Percentiles rank a stretch among this genome's conserved stretches.
These are phyloP conservation scores for Fraxinus albicans DNA, from an alignment of 305 asterid genomes.

Conservation along the genomic window DNA sequence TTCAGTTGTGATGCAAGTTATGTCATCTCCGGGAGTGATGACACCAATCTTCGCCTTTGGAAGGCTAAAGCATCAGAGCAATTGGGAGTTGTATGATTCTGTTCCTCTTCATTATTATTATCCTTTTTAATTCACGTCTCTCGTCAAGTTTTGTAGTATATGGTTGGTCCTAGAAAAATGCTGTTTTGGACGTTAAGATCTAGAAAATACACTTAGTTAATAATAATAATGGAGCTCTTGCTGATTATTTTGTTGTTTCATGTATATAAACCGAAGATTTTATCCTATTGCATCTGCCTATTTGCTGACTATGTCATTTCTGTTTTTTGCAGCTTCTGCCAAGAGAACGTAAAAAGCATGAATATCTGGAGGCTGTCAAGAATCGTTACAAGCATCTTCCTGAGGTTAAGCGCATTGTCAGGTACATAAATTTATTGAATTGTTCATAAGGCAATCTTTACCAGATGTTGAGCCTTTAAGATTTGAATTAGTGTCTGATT, in stretches of 20 bases:
- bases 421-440: slow-evolving; percentile 41
- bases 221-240: background rate
- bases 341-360: slow-evolving; percentile 82
- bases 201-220: background rate
- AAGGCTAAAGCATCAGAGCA: slow-evolving; percentile 97
- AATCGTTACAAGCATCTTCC: slow-evolving; percentile 92
- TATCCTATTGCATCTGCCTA: background rate
- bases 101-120: slow-evolving; percentile 16
- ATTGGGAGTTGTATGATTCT: slow-evolving; percentile 78
- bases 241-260: background rate
- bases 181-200: background rate
- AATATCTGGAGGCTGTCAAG: slow-evolving; percentile 77
- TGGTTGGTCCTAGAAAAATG: background rate
- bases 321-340: slow-evolving; percentile 66
- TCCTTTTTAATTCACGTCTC: background rate
- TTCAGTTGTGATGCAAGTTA: slow-evolving; percentile 86
- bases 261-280: background rate
- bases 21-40: slow-evolving; percentile 90
- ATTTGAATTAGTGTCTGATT: background rate
- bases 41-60: slow-evolving; percentile 93
- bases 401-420: slow-evolving; percentile 84
- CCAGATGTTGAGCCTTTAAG: background rate
- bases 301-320: slow-evolving; percentile 19
- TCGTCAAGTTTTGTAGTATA: background rate
- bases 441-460: background rate